Conservation (phyloP, 2,329 filamentous ascomycete genomes). For the Sclerotinia glacialis region DNA sequence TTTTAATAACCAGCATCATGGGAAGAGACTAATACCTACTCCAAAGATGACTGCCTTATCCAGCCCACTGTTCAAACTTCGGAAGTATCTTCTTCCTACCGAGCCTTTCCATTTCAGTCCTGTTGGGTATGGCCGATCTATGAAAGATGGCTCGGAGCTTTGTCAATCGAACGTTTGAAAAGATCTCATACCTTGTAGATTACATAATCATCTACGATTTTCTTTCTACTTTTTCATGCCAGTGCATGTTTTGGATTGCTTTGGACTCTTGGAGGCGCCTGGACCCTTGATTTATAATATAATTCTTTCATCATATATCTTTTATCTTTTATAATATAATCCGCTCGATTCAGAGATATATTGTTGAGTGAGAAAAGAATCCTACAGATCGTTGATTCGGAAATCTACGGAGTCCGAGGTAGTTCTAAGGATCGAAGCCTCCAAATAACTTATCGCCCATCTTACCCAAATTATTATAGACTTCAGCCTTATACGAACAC, state of each 20-base stretch:
- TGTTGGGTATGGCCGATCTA: neutral
- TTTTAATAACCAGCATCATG: neutral
- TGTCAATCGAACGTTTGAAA: neutral
- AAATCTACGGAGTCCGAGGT: neutral
- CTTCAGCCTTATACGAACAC: constrained; percentile 8
- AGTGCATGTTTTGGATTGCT: neutral
- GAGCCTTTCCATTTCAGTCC: neutral
- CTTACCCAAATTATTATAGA: no score
- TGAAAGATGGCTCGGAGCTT: neutral
- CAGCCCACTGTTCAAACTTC: no score
- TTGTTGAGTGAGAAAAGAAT: neutral
- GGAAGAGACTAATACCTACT: no score
- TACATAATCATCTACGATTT: constrained; percentile 3
- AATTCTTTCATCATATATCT: no score
- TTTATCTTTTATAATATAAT: neutral
- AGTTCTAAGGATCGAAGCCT: neutral
- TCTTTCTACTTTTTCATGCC: neutral
- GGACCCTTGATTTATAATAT: neutral
- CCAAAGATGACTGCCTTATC: no score
- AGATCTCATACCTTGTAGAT: neutral
- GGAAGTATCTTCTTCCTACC: neutral
- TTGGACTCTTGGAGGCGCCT: neutral
- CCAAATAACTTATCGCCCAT: neutral
- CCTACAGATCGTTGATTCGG: neutral
- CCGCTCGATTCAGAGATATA: neutral